A percentile compares a stretch with the other conserved stretches of the same genome.
These are phyloP conservation scores for Solanum medicagineum DNA, from an alignment of 257 asterid species.

Conservation along the genomic window DNA sequence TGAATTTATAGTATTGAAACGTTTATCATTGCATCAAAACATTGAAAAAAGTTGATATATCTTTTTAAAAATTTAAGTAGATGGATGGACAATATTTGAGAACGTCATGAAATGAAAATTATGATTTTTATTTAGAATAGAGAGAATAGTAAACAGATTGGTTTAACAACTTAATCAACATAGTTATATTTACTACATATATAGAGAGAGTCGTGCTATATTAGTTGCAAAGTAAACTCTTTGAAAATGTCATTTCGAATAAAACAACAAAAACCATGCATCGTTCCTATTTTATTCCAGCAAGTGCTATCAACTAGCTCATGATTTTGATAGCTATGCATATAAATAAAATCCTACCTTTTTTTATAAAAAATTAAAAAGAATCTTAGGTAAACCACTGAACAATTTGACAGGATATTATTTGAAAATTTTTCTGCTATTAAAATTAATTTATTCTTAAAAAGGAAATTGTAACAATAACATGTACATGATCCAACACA, in stretches of 20 bases:
- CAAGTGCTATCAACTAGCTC: not conserved
- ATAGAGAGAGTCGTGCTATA: not conserved
- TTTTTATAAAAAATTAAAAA: not conserved
- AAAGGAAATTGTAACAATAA: not conserved
- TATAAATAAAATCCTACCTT: not conserved
- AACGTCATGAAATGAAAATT: not conserved
- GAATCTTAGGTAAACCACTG: slow-evolving; percentile 34
- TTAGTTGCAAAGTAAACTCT: slow-evolving; percentile 1
- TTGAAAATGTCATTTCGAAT: not conserved
- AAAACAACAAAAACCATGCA: not conserved
- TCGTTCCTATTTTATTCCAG: not conserved
- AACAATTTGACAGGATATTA: not conserved
- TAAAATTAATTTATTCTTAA: not conserved
- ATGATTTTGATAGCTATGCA: not conserved
- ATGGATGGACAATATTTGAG: not conserved
- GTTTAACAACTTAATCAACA: not conserved
- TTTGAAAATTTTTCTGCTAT: not conserved
- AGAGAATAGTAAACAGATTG: not conserved
- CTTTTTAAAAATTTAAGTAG: too few relatives aligned
- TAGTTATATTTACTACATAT: not conserved
- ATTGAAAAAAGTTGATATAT: not conserved
- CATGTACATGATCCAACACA: not conserved
- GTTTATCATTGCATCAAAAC: not conserved
- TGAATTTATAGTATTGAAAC: not conserved
- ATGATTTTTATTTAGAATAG: not conserved